phyloP scores from a whole-genome alignment of 352 stramenopile species.

The Elongisporangium senticosum region DNA sequence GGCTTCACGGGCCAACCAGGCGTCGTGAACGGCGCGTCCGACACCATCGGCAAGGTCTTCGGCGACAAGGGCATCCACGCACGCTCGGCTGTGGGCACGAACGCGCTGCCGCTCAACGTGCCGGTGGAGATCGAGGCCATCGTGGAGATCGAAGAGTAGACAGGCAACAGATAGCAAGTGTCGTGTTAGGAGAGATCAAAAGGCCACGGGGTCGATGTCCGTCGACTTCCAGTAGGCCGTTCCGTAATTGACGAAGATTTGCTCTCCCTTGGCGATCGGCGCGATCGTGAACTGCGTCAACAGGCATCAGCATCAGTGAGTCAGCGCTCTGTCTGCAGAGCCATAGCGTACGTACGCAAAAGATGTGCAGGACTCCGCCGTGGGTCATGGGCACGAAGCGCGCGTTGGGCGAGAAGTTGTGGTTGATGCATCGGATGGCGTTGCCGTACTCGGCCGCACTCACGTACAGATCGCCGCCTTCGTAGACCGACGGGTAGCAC shows the following conservation, averaged over 20 bases:
- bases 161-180: neutral
- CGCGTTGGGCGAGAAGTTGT: constrained; percentile 54
- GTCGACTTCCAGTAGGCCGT: constrained; percentile 65
- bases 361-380: constrained; percentile 62
- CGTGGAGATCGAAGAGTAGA: constrained; percentile 89
- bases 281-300: constrained; percentile 45
- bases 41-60: constrained; percentile 92
- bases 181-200: constrained; percentile 12
- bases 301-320: constrained; percentile 2
- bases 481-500: constrained; percentile 64
- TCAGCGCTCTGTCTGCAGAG: neutral
- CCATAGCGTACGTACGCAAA: constrained; percentile 48
- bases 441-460: constrained; percentile 72
- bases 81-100: constrained; percentile 95
- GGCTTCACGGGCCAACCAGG: constrained; percentile 88
- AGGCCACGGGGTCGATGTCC: constrained; percentile 37
- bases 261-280: constrained; percentile 34
- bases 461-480: constrained; percentile 59
- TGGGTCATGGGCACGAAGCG: constrained; percentile 63
- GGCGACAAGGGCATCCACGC: constrained; percentile 87
- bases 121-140: constrained; percentile 97
- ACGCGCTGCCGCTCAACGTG: constrained; percentile 94
- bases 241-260: constrained; percentile 78
- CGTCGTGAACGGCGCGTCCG: constrained; percentile 95
- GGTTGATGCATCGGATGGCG: constrained; percentile 73